Evolutionary conservation across 1,284 basidiomycete genomes (phyloP), one percentile per base, ranked within the genome.

Genomic region (Schizophyllum amplum): DNA sequence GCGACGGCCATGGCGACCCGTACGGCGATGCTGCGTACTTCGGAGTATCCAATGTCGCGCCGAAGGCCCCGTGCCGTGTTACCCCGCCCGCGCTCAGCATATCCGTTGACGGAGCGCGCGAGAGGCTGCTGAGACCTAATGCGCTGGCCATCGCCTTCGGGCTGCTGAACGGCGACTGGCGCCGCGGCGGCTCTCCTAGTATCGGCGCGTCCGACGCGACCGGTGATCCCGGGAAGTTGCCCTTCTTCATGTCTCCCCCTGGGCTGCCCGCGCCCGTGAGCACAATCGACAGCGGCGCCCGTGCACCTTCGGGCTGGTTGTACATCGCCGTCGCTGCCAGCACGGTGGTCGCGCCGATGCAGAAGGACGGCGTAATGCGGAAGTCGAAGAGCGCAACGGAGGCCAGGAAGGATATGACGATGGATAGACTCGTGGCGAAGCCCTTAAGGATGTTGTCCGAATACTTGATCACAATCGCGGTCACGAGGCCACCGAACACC

Each of bases 371-470:
- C 0, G 95, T 96, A 68, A 98, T 88, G 24, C 79, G 78, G 71
- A 95, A 95, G 67, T 90, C 79, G 77, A 98, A 98, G 33, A 98
- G 81, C 21, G 83, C 83, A 60, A 98, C 92, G 48, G 89, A 92
- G 2, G 94, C 92, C 59, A 95, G 81, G 80, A 95, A 98, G 50
- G 93, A 94, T 54, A 99, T 75, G 58, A 98, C 84, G 73, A 99
- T 98, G 61, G 87, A 90, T 56, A 98, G 80, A 61, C 87, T 91
- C 0, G 95, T 98, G 6, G 96, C 96, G 66, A 98, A 99, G 24
- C 95, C 93, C 71, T 97, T 96, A 68, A 92, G 76, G 67, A 94
- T 93, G 70, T 94, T 94, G 72, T 93, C 91, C 59, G 89, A 86
- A 67, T 92, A 90, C 71, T 91, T 92, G 79, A 92, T 92, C 56